These are phyloP conservation scores for Funneliformis caledonium DNA, from an alignment of 371 early-diverging fungal genomes.

Conservation along the genomic window DNA sequence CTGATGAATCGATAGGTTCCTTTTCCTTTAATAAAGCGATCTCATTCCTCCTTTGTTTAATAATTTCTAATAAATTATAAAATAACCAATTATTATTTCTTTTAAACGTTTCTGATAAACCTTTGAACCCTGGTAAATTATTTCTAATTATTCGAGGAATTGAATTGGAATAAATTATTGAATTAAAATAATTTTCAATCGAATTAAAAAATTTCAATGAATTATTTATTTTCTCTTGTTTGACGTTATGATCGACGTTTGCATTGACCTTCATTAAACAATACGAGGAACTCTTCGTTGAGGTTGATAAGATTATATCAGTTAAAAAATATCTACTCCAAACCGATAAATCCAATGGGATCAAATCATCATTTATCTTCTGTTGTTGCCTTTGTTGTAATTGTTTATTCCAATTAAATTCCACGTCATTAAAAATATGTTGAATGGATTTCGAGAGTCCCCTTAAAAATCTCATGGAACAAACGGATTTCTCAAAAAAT, in stretches of 20 bases:
- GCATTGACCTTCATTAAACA: not conserved
- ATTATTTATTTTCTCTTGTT: not conserved
- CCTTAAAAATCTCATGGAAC: conserved; percentile 1
- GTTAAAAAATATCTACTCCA: conserved; percentile 14
- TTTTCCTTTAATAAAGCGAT: not conserved
- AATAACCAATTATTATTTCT: not conserved
- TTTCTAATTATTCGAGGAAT: conserved; percentile 9
- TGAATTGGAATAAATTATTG: not conserved
- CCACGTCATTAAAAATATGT: not conserved
- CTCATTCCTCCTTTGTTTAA: conserved; percentile 16
- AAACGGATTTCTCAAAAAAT: not conserved
- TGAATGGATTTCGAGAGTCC: not conserved
- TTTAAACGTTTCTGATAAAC: not conserved
- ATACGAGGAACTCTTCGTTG: not conserved
- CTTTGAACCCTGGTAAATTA: conserved; percentile 10
- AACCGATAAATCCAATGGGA: not conserved
- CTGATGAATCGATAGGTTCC: not conserved
- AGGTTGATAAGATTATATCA: not conserved
- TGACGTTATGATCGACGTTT: not conserved
- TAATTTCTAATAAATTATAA: conserved; percentile 8
- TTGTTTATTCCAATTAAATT: conserved; percentile 9
- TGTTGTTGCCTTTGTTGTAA: not conserved
- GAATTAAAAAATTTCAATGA: not conserved
- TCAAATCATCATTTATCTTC: not conserved
- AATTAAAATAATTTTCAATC: not conserved